Evolutionary conservation across 208 protist genomes (phyloP).

Genomic region (Crithidia thermophila): DNA sequence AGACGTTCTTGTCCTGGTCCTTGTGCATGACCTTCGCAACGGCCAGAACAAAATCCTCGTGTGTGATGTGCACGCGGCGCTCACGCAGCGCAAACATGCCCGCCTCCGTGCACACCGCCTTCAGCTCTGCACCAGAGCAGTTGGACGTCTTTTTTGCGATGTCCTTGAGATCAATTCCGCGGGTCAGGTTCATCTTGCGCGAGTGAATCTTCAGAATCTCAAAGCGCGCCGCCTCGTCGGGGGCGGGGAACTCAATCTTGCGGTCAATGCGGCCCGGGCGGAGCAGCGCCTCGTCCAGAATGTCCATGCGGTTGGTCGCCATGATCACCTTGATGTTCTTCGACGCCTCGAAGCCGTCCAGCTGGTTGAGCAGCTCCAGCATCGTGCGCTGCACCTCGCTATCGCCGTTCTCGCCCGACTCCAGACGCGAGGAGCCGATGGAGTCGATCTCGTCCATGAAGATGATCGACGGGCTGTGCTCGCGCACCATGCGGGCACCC

Average conservation of each 20-base stretch:
- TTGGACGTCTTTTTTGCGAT: conserved; percentile 97
- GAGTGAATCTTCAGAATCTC: conserved; percentile 99
- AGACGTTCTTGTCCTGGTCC: conserved; percentile 98
- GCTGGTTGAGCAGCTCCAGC: conserved; percentile 99
- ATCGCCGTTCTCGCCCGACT: conserved; percentile 91
- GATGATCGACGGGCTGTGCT: conserved; percentile 99
- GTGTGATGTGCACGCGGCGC: conserved; percentile 99
- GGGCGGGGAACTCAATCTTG: conserved; percentile 99
- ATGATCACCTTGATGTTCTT: conserved; percentile 99
- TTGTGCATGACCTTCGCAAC: conserved; percentile 99
- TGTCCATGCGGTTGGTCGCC: conserved; percentile 99
- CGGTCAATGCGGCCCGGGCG: conserved; percentile 99
- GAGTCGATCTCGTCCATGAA: conserved; percentile 99
- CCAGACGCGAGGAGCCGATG: conserved; percentile 96
- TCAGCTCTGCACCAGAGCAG: conserved; percentile 99
- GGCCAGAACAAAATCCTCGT: conserved; percentile 99
- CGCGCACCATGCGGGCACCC: conserved; percentile 99
- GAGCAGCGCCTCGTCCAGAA: conserved; percentile 99
- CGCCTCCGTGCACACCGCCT: conserved; percentile 95
- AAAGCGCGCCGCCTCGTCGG: conserved; percentile 90
- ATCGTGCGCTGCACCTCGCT: conserved; percentile 99
- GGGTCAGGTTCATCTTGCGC: conserved; percentile 99
- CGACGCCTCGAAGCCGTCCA: conserved; percentile 99
- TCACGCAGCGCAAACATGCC: conserved; percentile 99
- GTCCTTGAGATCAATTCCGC: conserved; percentile 98